A percentile compares a stretch with the other conserved stretches of the same genome.
phyloP scores from a whole-genome alignment of 345 rosid species.

The Eucalyptus sp. region DNA sequence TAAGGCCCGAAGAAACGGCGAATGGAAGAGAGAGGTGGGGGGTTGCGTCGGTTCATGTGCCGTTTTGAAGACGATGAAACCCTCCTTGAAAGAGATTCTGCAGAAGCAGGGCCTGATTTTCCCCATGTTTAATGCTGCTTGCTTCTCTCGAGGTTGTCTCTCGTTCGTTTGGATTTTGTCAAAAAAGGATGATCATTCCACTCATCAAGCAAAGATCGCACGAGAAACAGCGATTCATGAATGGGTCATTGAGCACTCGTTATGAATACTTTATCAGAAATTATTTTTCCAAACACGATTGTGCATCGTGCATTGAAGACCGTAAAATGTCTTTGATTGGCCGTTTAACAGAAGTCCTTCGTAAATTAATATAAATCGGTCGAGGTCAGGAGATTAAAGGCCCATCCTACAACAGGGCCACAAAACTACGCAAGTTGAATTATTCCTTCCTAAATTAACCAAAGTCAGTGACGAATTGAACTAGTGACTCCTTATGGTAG shows the following conservation, averaged over 20 bases:
- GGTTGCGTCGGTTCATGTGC: neutral
- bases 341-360: neutral
- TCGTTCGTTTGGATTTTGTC: neutral
- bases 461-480: neutral
- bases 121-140: neutral
- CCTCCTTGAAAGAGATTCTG: neutral
- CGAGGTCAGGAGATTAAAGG: neutral
- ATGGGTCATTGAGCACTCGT: neutral
- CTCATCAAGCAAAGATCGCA: neutral
- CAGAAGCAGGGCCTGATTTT: neutral
- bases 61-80: neutral
- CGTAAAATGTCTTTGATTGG: neutral
- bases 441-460: neutral
- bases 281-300: neutral
- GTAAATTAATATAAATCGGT: neutral
- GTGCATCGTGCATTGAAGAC: neutral
- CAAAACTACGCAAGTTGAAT: neutral
- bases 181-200: neutral
- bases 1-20: neutral
- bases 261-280: neutral
- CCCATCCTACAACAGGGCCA: neutral
- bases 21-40: neutral
- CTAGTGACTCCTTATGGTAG: neutral
- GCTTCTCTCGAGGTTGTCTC: neutral
- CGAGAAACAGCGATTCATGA: neutral